Evolutionary conservation across 768 basidiomycete species (phyloP).

Genomic region (Phylloporus arenicola): DNA sequence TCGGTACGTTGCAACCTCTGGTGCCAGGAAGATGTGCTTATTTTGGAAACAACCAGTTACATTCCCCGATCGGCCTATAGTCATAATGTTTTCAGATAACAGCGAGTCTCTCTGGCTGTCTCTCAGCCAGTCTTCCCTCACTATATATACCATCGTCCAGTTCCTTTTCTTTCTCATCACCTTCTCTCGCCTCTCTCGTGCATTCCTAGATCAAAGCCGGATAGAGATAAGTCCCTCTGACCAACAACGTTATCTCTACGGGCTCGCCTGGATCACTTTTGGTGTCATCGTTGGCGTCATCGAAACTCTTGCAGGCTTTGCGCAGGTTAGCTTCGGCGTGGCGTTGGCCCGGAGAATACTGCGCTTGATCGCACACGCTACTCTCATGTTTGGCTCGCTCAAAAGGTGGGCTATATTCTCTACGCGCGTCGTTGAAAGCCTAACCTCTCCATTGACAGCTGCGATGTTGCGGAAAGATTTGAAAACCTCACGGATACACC

Average conservation of each 20-base stretch:
- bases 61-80: slow-evolving; percentile 13
- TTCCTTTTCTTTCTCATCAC: slow-evolving; percentile 51
- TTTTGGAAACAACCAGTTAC: slow-evolving; percentile 6
- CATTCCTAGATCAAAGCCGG: slow-evolving; percentile 45
- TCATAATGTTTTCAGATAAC: slow-evolving; percentile 39
- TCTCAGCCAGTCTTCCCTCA: slow-evolving; percentile 57
- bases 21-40: background rate
- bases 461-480: slow-evolving; percentile 54
- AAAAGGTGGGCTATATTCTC: slow-evolving; percentile 52
- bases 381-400: slow-evolving; percentile 54
- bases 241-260: slow-evolving; percentile 47
- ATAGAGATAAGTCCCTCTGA: slow-evolving; percentile 45
- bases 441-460: slow-evolving; percentile 28
- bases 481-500: slow-evolving; percentile 39
- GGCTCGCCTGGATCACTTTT: slow-evolving; percentile 59
- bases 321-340: slow-evolving; percentile 45
- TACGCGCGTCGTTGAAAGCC: background rate
- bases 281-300: slow-evolving; percentile 59
- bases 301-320: slow-evolving; percentile 64
- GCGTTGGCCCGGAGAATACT: slow-evolving; percentile 54
- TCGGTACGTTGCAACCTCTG: slow-evolving; percentile 38
- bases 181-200: slow-evolving; percentile 51
- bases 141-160: slow-evolving; percentile 54
- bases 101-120: slow-evolving; percentile 45
- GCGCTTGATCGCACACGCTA: slow-evolving; percentile 48